Base-by-base conservation (phyloP, 352 stramenopile genomes). In the Phytopythium ostracodes region DNA sequence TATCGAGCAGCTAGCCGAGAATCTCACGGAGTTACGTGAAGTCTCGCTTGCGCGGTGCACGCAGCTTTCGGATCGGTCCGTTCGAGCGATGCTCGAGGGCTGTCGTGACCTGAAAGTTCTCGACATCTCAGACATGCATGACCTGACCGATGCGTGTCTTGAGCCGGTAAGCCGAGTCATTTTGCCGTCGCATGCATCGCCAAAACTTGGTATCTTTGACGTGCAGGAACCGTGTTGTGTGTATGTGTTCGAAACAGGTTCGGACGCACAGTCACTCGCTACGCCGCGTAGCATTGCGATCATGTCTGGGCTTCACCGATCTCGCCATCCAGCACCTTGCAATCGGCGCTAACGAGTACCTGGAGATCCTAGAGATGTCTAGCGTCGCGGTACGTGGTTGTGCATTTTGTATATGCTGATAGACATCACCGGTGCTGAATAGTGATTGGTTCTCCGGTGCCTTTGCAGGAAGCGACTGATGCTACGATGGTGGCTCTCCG, bases 331-430 rank as follows among this genome's bases (percentile, higher is more conserved):
- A 84, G 24, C 79, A 88, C 59, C 64, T 94, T 22, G 77, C 79
- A 1, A 68, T 83, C 44, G 81, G 82, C 0, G 77, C 81, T 0
- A 83, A 81, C 14, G 57, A 68, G 43, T 89, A 82, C 52, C 62
- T 94, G 5, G 66, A 90, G 67, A 59, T 64, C 2, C 65, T 94
- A 8, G 73, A 90, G 61, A 88, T 94, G 70, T 92, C 85, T 1
- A 94, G 85, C 59, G 66, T 94, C 11, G 66, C 81, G 66, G 85
- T 94, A 73, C 42, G 44, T n/a, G 4, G 15, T 33, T 33, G 22
- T 4, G 17, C 44, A 2, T 7, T 10, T 20, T 51, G 2, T 20
- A 12, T 5, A 20, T 22, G n/a, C 27, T 56, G 36, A 22, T 22
- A 53, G 36, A 11, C 29, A 11, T 33, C n/a, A 14, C 42, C 29